These are phyloP conservation scores for Myrica gale DNA, from an alignment of 306 rosid genomes.

Conservation along the genomic window DNA sequence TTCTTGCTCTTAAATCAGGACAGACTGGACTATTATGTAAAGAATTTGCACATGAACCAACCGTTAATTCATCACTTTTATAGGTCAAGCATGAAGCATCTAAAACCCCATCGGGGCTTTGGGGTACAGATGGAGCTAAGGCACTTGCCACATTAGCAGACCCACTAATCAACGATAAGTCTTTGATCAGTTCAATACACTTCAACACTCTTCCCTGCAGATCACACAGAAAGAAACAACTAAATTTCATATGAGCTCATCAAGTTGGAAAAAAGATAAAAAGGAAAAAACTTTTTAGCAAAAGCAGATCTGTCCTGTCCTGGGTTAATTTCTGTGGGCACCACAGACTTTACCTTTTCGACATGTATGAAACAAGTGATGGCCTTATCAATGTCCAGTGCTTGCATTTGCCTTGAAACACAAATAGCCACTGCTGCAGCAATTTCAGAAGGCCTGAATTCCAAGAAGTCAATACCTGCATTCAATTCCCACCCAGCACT, in stretches of 20 bases:
- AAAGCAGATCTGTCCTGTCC: conserved; percentile 20
- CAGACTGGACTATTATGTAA: conserved; percentile 30
- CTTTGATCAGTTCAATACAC: conserved; percentile 59
- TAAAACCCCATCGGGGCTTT: conserved; percentile 67
- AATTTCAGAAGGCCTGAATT: conserved; percentile 78
- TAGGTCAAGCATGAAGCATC: conserved; percentile 60
- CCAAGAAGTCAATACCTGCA: conserved; percentile 86
- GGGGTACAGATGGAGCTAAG: conserved; percentile 48
- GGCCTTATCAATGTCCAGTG: conserved; percentile 42
- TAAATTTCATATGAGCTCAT: conserved; percentile 8
- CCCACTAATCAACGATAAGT: conserved; percentile 34
- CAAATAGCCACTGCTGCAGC: conserved; percentile 77
- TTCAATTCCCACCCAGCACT: conserved; percentile 36
- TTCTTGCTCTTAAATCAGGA: conserved; percentile 36
- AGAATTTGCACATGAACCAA: conserved; percentile 49
- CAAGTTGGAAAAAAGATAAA: conserved; percentile 17
- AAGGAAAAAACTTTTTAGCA: conserved; percentile 19
- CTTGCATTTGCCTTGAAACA: conserved; percentile 43
- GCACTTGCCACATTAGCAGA: conserved; percentile 32
- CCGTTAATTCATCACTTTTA: conserved; percentile 52
- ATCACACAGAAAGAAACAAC: conserved; percentile 25
- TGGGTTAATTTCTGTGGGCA: conserved; percentile 14
- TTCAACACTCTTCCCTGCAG: conserved; percentile 73
- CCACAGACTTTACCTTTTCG: conserved; percentile 53
- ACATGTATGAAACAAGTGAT: conserved; percentile 43